Percentiles rank a stretch among this genome's conserved stretches.
phyloP scores from a whole-genome alignment of 73 alveolate species.

The Tetrahymena malaccensis region DNA sequence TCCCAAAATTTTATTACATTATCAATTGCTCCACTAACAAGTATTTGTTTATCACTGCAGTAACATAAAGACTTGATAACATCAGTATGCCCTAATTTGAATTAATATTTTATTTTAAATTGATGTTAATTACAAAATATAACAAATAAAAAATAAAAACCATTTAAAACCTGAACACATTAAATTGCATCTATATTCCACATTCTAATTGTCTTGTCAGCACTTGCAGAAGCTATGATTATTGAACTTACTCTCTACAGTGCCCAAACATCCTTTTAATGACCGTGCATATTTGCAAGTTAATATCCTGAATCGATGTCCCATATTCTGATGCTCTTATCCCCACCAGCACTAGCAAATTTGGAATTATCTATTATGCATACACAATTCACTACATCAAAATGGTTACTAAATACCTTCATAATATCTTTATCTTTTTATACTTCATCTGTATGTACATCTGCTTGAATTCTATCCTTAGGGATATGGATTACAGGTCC shows the following conservation, averaged over 20 bases:
- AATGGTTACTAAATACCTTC: constrained; percentile 14
- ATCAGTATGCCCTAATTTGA: constrained; percentile 5
- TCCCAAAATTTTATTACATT: constrained; percentile 14
- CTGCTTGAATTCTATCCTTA: not conserved
- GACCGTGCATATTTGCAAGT: constrained; percentile 24
- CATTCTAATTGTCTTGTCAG: constrained; percentile 27
- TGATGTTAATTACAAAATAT: not conserved
- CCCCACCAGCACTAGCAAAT: constrained; percentile 27
- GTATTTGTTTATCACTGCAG: constrained; percentile 3
- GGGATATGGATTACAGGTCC: not conserved
- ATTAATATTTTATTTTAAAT: not conserved
- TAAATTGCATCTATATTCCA: constrained; percentile 22
- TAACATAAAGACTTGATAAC: constrained; percentile 1
- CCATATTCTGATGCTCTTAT: constrained; percentile 12
- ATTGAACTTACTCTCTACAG: constrained; percentile 1
- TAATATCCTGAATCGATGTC: constrained; percentile 21
- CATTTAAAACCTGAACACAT: constrained; percentile 15
- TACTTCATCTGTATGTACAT: not conserved
- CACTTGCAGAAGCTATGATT: constrained; percentile 19
- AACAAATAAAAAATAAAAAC: not conserved
- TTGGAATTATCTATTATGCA: constrained; percentile 5
- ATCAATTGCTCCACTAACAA: constrained; percentile 25
- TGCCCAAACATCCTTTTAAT: constrained; percentile 34
- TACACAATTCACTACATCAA: constrained; percentile 22
- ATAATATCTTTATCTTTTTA: not conserved